Conservation (phyloP, 371 early-diverging fungal genomes). For the Actinomucor elegans region DNA sequence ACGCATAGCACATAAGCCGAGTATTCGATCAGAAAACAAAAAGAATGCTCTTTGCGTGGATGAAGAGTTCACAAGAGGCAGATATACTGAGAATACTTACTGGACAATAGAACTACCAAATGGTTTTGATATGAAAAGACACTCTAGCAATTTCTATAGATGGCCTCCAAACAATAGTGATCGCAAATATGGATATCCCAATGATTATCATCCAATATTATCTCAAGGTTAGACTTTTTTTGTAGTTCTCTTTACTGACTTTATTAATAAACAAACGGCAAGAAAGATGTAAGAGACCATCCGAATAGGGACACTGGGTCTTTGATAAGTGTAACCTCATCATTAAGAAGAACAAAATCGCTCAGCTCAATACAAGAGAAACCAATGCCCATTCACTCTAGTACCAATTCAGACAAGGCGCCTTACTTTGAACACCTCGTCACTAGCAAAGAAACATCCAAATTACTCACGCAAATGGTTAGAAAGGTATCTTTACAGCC, state of each 20-base stretch:
- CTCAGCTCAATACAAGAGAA: conserved; percentile 4
- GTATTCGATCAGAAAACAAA: conserved; percentile 5
- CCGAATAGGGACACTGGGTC: conserved; percentile 2
- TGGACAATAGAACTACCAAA: conserved; percentile 20
- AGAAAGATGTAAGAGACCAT: conserved; percentile 1
- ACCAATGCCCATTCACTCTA: background rate
- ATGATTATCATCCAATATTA: background rate
- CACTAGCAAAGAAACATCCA: conserved; percentile 1
- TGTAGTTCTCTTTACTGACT: no score
- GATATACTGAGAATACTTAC: conserved; percentile 4
- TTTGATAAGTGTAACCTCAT: background rate
- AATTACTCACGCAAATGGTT: conserved; percentile 12
- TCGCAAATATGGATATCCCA: background rate
- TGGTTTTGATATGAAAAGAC: conserved; percentile 1
- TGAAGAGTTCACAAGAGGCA: conserved; percentile 10
- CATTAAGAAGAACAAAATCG: conserved; percentile 14
- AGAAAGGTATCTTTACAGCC: conserved; percentile 23
- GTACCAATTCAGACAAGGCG: conserved; percentile 18
- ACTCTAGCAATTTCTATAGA: background rate
- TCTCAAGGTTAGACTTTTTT: conserved; percentile 7
- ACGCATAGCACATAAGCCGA: background rate
- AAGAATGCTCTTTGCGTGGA: conserved; percentile 22
- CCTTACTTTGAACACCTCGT: conserved; percentile 17
- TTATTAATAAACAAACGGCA: no score
- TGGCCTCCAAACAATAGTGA: conserved; percentile 6